These are phyloP conservation scores for Asterionellopsis glacialis DNA, from an alignment of 108 stramenopile genomes.

Conservation along the genomic window DNA sequence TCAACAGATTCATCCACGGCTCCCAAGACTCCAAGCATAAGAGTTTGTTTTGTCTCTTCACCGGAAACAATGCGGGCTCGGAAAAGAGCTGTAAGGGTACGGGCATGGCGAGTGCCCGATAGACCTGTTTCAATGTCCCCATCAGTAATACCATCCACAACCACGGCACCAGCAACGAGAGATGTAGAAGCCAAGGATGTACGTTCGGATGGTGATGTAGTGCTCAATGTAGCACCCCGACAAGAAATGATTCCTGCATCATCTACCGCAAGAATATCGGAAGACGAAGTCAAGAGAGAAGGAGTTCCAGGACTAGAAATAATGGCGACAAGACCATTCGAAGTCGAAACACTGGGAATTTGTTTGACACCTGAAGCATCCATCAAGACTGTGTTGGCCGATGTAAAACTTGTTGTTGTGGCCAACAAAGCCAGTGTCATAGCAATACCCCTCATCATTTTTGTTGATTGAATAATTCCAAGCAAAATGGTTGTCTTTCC, in stretches of 20 bases:
- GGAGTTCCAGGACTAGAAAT: constrained; percentile 62
- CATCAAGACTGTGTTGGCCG: constrained; percentile 32
- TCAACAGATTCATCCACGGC: constrained; percentile 25
- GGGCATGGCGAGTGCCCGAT: constrained; percentile 62
- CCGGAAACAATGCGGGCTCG: constrained; percentile 28
- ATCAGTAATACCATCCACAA: constrained; percentile 67
- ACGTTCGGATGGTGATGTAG: constrained; percentile 27
- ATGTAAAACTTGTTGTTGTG: background rate
- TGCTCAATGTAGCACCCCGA: constrained; percentile 59
- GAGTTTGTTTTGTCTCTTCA: constrained; percentile 16
- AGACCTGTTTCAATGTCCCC: constrained; percentile 71
- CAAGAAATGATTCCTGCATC: constrained; percentile 15
- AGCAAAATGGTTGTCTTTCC: background rate
- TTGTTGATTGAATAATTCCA: background rate
- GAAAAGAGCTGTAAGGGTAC: constrained; percentile 72
- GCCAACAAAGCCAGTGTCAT: background rate
- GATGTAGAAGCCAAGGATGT: constrained; percentile 52
- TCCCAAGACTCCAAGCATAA: constrained; percentile 50
- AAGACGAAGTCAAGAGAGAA: background rate
- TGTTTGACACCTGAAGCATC: constrained; percentile 47
- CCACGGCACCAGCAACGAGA: constrained; percentile 43
- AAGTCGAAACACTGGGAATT: constrained; percentile 24
- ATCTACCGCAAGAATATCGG: background rate
- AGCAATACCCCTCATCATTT: background rate
- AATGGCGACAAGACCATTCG: constrained; percentile 49